These are phyloP conservation scores for Podosphaera fusca DNA, from an alignment of 2,329 filamentous ascomycete species.

Conservation along the genomic window DNA sequence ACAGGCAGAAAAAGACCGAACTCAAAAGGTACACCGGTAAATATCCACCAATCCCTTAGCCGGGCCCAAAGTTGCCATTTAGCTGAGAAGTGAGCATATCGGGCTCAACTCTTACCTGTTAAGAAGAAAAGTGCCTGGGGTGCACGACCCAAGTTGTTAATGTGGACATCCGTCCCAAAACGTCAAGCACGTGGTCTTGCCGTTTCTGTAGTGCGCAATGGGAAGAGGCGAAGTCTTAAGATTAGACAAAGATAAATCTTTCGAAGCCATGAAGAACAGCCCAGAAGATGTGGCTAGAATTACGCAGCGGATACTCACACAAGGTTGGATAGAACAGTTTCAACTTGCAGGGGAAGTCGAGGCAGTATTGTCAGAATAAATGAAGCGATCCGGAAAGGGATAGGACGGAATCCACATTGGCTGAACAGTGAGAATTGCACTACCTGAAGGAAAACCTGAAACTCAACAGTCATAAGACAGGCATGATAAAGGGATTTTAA, in stretches of 20 bases:
- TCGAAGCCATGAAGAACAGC: not conserved
- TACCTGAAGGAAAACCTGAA: not conserved
- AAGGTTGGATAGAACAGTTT: not conserved
- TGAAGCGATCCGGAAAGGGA: not conserved
- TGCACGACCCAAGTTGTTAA: not conserved
- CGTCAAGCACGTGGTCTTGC: not conserved
- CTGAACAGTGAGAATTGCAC: not conserved
- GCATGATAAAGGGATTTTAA: not conserved
- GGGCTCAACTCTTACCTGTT: not conserved
- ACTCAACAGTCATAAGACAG: not conserved
- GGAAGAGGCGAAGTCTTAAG: not conserved
- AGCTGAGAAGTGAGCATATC: not conserved
- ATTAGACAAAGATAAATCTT: too few relatives aligned
- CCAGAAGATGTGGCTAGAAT: not conserved
- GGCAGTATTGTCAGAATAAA: not conserved
- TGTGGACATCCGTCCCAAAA: not conserved
- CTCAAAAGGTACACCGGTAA: not conserved
- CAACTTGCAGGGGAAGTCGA: not conserved
- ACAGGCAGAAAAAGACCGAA: not conserved
- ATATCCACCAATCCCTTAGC: not conserved
- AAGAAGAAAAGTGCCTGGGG: not conserved
- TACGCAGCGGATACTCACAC: not conserved
- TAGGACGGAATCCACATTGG: too few relatives aligned
- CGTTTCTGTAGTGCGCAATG: not conserved
- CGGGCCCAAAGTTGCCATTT: not conserved